phyloP scores from a whole-genome alignment of 176 grass and related monocot genomes.

The Bolboschoenus planiculmis region DNA sequence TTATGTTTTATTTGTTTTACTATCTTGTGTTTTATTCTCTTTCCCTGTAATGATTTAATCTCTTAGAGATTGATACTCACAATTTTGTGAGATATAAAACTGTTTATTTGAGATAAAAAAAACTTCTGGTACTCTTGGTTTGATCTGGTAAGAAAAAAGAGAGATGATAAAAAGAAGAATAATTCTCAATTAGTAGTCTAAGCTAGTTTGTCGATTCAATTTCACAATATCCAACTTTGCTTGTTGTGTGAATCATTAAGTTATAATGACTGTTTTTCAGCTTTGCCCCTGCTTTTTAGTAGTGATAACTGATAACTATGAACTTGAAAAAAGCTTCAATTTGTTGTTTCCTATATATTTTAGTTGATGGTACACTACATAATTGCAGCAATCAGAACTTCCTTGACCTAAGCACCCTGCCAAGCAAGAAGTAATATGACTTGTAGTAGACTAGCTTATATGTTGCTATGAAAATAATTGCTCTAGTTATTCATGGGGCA shows the following conservation, averaged over 20 bases:
- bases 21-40: not conserved
- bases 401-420: too few relatives aligned
- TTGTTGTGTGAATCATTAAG: not conserved
- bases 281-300: too few relatives aligned
- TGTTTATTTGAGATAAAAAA: not conserved
- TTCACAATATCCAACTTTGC: not conserved
- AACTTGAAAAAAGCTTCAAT: too few relatives aligned
- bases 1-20: slow-evolving; percentile 19
- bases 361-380: too few relatives aligned
- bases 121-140: not conserved
- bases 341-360: too few relatives aligned
- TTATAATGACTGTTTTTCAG: not conserved
- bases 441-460: too few relatives aligned
- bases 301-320: too few relatives aligned
- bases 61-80: not conserved
- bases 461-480: too few relatives aligned
- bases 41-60: not conserved
- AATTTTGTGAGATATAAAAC: not conserved
- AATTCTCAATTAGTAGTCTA: not conserved
- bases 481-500: too few relatives aligned
- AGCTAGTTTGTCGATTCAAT: not conserved
- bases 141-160: not conserved
- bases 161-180: not conserved
- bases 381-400: too few relatives aligned
- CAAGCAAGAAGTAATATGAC: too few relatives aligned